Base-by-base conservation (phyloP, 2,329 filamentous ascomycete species). In the Lanzia echinophila region DNA sequence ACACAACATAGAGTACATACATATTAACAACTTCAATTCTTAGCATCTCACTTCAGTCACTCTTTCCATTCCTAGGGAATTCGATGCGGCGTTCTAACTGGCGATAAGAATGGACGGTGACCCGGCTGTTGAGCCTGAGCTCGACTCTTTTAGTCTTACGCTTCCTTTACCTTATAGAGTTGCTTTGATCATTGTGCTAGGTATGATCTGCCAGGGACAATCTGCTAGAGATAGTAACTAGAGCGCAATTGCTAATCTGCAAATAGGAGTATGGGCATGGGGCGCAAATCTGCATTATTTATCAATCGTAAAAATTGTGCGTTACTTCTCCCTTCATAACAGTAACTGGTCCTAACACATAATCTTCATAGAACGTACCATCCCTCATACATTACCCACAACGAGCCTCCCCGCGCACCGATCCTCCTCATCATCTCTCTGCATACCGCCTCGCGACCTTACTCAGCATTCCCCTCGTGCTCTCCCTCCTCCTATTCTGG, bases 161-260 rank as follows among this genome's bases (percentile, higher is more conserved):
- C 85, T 97, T 61, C 94, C 92, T 50, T 77, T 97, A 57, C 92
- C 94, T 42, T 96, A 92, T 70, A 86, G 92, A 62, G 83, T 96
- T 56, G 89, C 90, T 57, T 81, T 95, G 62, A 86, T 96, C 64
- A 75, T 94, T 59, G 86, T 95, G 50, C 75, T 95, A 60, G 92
- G 90, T 95, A 76, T 60, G 78, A 19, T 42, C 19, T 13, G 13
- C 39, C 11, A 13, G 8, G 6, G 17, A 24, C 13, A 19, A 42
- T 11, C 17, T 47, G 34, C 15, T 31, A 13, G 19, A 38, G 39
- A 19, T 11, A 19, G 22, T 4, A 12, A 3, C 11, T 20, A 12
- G 19, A 7, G 39, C 19, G 39, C 22, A 54, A 15, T 47, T 44
- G 47, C 56, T 63, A 46, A 64, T 53, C 44, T 24, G 19, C 38